Percentiles rank a stretch among this genome's conserved stretches.
phyloP scores from a whole-genome alignment of 2,329 filamentous ascomycete species.

The Ophiostoma ulmi region DNA sequence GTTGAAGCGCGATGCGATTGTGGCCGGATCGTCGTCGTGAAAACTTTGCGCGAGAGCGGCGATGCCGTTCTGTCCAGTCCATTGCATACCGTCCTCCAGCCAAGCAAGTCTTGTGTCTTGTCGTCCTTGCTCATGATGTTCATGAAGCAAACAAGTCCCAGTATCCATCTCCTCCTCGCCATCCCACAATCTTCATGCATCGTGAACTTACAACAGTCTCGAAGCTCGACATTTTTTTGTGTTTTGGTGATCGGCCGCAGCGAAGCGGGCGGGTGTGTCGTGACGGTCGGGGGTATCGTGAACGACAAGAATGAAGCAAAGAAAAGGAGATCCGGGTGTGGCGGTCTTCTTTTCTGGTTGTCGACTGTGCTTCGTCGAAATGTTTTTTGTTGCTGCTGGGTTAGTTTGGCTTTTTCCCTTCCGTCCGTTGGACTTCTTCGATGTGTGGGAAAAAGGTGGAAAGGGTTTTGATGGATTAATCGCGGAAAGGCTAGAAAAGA shows the following conservation, averaged over 20 bases:
- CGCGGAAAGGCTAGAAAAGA: not conserved
- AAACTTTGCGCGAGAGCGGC: not conserved
- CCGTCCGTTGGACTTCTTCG: conserved; percentile 15
- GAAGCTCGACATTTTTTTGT: conserved; percentile 62
- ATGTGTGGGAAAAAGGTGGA: conserved; percentile 17
- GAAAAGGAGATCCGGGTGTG: conserved; percentile 23
- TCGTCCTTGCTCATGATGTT: not conserved
- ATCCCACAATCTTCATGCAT: not conserved
- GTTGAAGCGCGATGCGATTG: not conserved
- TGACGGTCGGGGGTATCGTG: conserved; percentile 17
- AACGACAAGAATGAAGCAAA: conserved; percentile 14
- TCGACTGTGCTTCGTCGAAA: conserved; percentile 19
- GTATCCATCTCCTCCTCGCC: not conserved
- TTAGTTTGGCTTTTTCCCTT: conserved; percentile 18
- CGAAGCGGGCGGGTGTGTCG: conserved; percentile 25
- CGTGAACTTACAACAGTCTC: conserved; percentile 61
- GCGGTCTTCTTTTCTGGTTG: conserved; percentile 21
- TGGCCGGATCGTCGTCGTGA: conserved; percentile 13
- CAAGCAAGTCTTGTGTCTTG: conserved; percentile 3
- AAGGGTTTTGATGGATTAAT: conserved; percentile 17
- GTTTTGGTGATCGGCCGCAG: conserved; percentile 24
- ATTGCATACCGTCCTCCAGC: not conserved
- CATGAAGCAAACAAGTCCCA: not conserved
- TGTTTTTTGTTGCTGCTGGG: conserved; percentile 10
- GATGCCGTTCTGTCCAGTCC: not conserved